Evolutionary conservation across 805 yeast genomes (phyloP).

Genomic region (Jamesozyma rosinii): DNA sequence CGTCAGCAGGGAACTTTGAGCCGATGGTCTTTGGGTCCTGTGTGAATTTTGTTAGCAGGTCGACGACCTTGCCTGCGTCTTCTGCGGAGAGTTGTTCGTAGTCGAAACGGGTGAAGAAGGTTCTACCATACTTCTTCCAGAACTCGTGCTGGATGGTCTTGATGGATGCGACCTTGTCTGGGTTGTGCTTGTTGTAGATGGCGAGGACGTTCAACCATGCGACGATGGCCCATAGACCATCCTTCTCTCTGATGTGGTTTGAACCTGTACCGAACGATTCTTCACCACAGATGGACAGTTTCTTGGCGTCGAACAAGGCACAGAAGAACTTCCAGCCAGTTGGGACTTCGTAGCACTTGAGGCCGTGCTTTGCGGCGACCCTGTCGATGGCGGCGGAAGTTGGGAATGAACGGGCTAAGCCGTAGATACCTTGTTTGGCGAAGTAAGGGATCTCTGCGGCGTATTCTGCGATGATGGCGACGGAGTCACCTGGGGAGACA

Average conservation of each 20-base stretch:
- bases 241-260: constrained; percentile 93
- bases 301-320: constrained; percentile 85
- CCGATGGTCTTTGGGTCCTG: constrained; percentile 40
- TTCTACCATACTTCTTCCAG: constrained; percentile 90
- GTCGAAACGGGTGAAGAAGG: constrained; percentile 94
- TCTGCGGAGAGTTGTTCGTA: constrained; percentile 73
- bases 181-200: constrained; percentile 56
- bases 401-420: constrained; percentile 96
- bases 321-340: constrained; percentile 99
- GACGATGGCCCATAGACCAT: constrained; percentile 93
- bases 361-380: constrained; percentile 71
- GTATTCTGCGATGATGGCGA: constrained; percentile 93
- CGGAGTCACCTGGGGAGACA: constrained; percentile 97
- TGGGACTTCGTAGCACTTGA: constrained; percentile 86
- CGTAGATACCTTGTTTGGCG: constrained; percentile 72
- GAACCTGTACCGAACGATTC: constrained; percentile 98
- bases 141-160: constrained; percentile 71
- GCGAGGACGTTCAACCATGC: constrained; percentile 97
- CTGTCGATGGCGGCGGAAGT: constrained; percentile 89
- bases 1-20: constrained; percentile 37
- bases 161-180: constrained; percentile 55
- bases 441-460: constrained; percentile 91
- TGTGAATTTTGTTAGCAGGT: constrained; percentile 37
- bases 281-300: constrained; percentile 94
- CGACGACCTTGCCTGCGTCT: constrained; percentile 64